Conservation (phyloP, 176 grass and related monocot genomes). For the Rhynchospora tenuis region DNA sequence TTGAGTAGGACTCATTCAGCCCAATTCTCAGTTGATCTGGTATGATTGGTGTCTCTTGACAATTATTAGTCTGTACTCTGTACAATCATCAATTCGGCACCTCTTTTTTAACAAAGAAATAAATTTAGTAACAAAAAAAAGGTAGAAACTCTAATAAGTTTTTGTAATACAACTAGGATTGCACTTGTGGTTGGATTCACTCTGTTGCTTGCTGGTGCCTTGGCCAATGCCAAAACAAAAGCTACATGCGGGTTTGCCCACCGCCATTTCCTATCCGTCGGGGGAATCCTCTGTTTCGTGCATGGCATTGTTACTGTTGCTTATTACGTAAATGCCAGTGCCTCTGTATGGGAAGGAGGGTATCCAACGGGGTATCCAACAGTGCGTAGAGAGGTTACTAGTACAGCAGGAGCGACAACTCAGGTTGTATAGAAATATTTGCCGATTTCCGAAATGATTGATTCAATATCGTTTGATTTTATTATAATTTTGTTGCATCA, state of each 20-base stretch:
- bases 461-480: slow-evolving; percentile 20
- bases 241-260: slow-evolving; percentile 56
- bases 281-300: slow-evolving; percentile 82
- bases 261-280: slow-evolving; percentile 57
- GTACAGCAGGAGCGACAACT: neutral
- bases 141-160: neutral
- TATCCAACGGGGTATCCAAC: neutral
- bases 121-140: neutral
- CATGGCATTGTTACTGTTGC: slow-evolving; percentile 56
- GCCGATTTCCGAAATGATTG: neutral
- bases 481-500: slow-evolving; percentile 11
- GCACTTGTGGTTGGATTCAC: slow-evolving; percentile 60
- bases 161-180: slow-evolving; percentile 35
- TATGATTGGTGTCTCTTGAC: neutral
- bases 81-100: neutral
- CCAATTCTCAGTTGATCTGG: neutral
- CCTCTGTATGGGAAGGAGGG: slow-evolving; percentile 14
- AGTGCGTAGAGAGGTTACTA: slow-evolving; percentile 17
- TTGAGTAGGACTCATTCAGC: neutral
- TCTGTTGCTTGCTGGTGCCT: slow-evolving; percentile 60
- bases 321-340: slow-evolving; percentile 59
- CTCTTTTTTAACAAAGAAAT: neutral
- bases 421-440: slow-evolving; percentile 1
- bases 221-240: slow-evolving; percentile 57
- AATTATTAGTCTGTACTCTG: neutral